Conservation (phyloP, 371 early-diverging fungal genomes). For the Haplosporangium sp. region DNA sequence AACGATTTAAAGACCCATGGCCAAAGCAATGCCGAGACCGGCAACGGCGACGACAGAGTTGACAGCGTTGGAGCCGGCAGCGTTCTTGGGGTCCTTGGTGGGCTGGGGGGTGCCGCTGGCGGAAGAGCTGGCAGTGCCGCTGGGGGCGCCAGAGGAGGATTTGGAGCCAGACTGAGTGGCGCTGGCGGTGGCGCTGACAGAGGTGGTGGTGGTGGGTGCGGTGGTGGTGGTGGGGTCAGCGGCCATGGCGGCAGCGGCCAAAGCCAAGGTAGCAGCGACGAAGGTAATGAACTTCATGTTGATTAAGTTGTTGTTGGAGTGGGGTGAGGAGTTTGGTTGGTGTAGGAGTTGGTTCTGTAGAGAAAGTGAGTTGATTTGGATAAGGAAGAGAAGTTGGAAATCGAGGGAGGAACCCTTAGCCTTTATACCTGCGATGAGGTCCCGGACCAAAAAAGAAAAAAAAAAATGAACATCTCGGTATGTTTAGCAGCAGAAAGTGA, state of each 20-base stretch:
- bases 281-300: conserved; percentile 28
- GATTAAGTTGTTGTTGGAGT: neutral
- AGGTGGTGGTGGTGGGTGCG: conserved; percentile 1
- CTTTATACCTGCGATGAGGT: neutral
- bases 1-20: conserved; percentile 16
- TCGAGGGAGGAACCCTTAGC: neutral
- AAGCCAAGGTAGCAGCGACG: conserved; percentile 11
- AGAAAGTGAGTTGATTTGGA: conserved; percentile 1
- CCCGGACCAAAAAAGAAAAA: no score
- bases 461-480: no score
- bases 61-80: conserved; percentile 1
- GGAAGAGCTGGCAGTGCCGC: neutral
- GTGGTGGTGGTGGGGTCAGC: neutral
- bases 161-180: no score
- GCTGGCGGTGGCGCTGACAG: neutral
- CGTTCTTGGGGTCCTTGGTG: neutral
- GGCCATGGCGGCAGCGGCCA: conserved; percentile 9
- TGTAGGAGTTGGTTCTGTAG: neutral
- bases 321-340: neutral
- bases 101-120: neutral
- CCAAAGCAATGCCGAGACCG: conserved; percentile 20
- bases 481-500: no score
- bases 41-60: conserved; percentile 19
- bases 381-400: neutral
- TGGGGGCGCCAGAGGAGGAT: conserved; percentile 1